A percentile compares a stretch with the other conserved stretches of the same genome.
Evolutionary conservation across 208 protist genomes (phyloP).

Genomic region (Trypanosoma lewisi): DNA sequence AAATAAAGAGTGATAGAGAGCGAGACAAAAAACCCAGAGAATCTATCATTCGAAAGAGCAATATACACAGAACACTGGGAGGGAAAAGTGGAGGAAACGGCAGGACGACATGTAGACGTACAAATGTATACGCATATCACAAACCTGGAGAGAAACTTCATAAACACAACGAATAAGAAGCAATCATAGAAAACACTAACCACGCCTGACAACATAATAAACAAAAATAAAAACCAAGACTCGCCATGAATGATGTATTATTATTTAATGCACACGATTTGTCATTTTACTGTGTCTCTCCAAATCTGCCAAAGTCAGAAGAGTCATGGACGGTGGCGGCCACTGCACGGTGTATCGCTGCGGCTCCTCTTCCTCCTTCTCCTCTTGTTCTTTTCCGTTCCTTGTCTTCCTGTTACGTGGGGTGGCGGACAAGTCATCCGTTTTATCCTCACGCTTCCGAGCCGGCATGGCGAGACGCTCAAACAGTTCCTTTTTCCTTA

Average conservation of each 20-base stretch:
- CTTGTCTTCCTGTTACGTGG: no score
- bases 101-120: no score
- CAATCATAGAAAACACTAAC: no score
- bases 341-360: conserved; percentile 19
- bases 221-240: no score
- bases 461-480: conserved; percentile 52
- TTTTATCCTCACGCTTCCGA: conserved; percentile 32
- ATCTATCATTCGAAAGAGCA: no score
- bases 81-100: no score
- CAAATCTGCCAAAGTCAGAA: conserved; percentile 50
- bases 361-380: conserved; percentile 21
- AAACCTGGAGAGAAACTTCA: neutral
- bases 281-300: conserved; percentile 42
- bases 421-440: conserved; percentile 31
- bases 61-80: no score
- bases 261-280: conserved; percentile 1
- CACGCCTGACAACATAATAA: no score
- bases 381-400: conserved; percentile 15
- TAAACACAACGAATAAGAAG: no score
- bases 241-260: neutral
- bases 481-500: conserved; percentile 39
- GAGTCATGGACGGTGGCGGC: conserved; percentile 30
- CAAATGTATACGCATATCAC: conserved; percentile 12
- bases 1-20: no score
- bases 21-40: no score